A percentile compares a stretch with the other conserved stretches of the same genome.
Evolutionary conservation across 805 yeast species (phyloP).

Genomic region (Yamadazyma laniorum): DNA sequence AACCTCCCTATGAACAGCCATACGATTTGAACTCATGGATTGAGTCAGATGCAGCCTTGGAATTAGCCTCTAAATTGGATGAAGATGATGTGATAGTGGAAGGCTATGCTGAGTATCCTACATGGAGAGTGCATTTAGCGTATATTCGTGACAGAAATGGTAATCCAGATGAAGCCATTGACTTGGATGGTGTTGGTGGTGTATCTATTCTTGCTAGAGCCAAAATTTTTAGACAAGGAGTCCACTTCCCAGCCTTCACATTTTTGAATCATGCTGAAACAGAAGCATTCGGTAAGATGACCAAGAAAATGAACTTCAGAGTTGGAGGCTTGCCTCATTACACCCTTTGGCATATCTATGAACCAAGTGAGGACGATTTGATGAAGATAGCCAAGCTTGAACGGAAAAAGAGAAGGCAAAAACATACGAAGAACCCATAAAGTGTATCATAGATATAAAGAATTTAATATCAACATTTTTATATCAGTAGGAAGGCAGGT

Average conservation of each 20-base stretch:
- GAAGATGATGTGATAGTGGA: conserved; percentile 88
- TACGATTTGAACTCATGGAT: conserved; percentile 97
- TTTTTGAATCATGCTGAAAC: conserved; percentile 86
- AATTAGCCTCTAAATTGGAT: conserved; percentile 58
- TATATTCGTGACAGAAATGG: conserved; percentile 65
- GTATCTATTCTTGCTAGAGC: conserved; percentile 79
- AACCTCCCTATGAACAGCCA: conserved; percentile 61
- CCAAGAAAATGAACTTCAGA: conserved; percentile 70
- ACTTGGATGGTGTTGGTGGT: conserved; percentile 84
- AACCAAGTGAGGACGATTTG: conserved; percentile 83
- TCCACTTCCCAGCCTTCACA: conserved; percentile 82
- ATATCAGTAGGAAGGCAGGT: conserved; percentile 50
- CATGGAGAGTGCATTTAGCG: conserved; percentile 81
- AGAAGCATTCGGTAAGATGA: conserved; percentile 83
- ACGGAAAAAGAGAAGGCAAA: conserved; percentile 54
- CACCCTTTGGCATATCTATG: conserved; percentile 87
- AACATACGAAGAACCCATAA: conserved; percentile 3
- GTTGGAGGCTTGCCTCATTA: conserved; percentile 91
- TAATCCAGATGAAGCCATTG: conserved; percentile 59
- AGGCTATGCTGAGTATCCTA: conserved; percentile 84
- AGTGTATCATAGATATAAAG: conserved; percentile 1
- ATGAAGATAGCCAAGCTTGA: conserved; percentile 67
- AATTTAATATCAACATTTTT: conserved; percentile 10
- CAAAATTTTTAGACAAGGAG: conserved; percentile 70
- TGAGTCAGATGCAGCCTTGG: conserved; percentile 75